Conservation (phyloP, 192 early-diverging fungal species). For the Backusella morwellensis region DNA sequence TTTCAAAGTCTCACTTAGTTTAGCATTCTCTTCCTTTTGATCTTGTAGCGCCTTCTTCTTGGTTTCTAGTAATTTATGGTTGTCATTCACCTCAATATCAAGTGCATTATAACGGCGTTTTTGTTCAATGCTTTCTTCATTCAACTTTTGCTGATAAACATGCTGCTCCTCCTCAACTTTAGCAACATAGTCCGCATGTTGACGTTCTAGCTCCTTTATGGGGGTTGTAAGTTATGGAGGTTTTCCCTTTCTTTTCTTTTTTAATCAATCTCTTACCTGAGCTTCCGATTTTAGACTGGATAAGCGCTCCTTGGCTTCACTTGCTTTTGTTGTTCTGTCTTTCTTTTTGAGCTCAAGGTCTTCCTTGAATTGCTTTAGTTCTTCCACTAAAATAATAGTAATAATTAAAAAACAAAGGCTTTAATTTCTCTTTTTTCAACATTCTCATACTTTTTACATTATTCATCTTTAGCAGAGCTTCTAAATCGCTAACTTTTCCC, state of each 20-base stretch:
- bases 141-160: not conserved
- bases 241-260: not conserved
- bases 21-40: not conserved
- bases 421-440: not conserved
- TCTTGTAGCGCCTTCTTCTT: not conserved
- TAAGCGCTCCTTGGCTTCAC: not conserved
- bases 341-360: not conserved
- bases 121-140: not conserved
- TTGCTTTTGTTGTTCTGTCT: not conserved
- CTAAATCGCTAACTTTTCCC: slow-evolving; percentile 4
- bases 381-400: not conserved
- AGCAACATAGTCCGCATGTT: not conserved
- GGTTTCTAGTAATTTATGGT: not conserved
- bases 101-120: not conserved
- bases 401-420: not conserved
- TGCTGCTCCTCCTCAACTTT: not conserved
- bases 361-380: not conserved
- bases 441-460: not conserved
- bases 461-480: not conserved
- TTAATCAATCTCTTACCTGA: not conserved
- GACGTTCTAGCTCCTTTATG: not conserved
- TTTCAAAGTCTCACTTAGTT: not conserved
- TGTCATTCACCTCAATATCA: slow-evolving; percentile 6
- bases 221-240: not conserved
- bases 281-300: not conserved